A percentile compares a stretch with the other conserved stretches of the same genome.
Conservation (phyloP, 2,329 filamentous ascomycete genomes). For the Aspergillus sp. region DNA sequence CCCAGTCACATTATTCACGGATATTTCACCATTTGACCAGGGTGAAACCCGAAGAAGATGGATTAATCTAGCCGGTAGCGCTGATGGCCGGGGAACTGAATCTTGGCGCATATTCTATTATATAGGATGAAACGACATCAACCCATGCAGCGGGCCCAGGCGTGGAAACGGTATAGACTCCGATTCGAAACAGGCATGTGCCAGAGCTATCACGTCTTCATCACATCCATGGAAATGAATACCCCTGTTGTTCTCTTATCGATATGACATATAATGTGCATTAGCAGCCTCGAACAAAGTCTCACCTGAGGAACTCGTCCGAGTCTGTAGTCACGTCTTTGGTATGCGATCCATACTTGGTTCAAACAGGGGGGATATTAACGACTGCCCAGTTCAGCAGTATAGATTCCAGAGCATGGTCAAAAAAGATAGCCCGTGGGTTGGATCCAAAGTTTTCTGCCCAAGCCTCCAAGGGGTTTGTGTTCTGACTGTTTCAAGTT, state of each 20-base stretch:
- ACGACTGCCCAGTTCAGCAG: neutral
- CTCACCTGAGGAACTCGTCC: too few relatives aligned
- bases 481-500: neutral
- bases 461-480: neutral
- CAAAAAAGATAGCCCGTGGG: neutral
- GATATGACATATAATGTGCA: too few relatives aligned
- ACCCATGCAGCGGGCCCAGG: neutral
- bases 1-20: conserved; percentile 1
- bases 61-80: neutral
- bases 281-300: too few relatives aligned
- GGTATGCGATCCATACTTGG: too few relatives aligned
- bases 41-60: neutral
- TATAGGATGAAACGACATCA: conserved; percentile 1
- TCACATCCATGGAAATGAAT: too few relatives aligned
- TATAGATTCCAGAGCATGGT: neutral
- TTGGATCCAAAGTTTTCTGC: neutral
- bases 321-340: too few relatives aligned
- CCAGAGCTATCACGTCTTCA: neutral
- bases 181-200: conserved; percentile 4
- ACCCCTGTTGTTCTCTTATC: too few relatives aligned
- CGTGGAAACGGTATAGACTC: neutral
- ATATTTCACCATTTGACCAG: neutral
- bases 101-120: conserved; percentile 1
- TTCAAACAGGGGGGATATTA: too few relatives aligned
- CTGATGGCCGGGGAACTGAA: neutral